Conservation (phyloP, 805 yeast genomes). For the Candida railenensis region DNA sequence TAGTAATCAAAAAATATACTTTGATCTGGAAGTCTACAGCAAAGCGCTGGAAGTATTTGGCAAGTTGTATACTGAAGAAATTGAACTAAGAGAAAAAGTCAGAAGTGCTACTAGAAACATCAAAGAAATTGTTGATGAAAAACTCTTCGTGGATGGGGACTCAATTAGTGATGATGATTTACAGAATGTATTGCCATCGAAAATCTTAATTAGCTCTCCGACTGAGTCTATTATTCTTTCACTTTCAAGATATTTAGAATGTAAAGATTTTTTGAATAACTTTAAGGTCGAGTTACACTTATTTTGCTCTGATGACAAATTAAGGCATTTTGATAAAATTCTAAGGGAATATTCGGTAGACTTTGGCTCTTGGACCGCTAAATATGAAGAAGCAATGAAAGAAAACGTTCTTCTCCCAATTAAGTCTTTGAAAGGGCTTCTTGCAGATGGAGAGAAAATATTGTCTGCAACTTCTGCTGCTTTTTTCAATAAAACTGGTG, state of each 20-base stretch:
- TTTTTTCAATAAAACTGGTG: constrained; percentile 3
- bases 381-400: constrained; percentile 40
- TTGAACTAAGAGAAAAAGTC: constrained; percentile 38
- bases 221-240: constrained; percentile 32
- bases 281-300: constrained; percentile 43
- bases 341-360: constrained; percentile 44
- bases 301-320: constrained; percentile 52
- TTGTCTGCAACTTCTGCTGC: constrained; percentile 31
- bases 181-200: constrained; percentile 52
- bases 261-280: constrained; percentile 10
- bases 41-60: constrained; percentile 33
- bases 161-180: constrained; percentile 55
- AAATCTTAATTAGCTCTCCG: constrained; percentile 38
- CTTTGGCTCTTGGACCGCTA: constrained; percentile 51
- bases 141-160: constrained; percentile 29
- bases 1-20: constrained; percentile 18
- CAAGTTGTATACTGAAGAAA: constrained; percentile 39
- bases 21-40: constrained; percentile 34
- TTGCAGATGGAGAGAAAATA: constrained; percentile 56
- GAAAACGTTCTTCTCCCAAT: constrained; percentile 47
- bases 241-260: constrained; percentile 28
- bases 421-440: constrained; percentile 41
- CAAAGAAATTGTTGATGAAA: constrained; percentile 36
- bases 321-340: constrained; percentile 35
- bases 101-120: constrained; percentile 20